Base-by-base conservation (phyloP, 805 yeast genomes). In the Metschnikowia sp. region DNA sequence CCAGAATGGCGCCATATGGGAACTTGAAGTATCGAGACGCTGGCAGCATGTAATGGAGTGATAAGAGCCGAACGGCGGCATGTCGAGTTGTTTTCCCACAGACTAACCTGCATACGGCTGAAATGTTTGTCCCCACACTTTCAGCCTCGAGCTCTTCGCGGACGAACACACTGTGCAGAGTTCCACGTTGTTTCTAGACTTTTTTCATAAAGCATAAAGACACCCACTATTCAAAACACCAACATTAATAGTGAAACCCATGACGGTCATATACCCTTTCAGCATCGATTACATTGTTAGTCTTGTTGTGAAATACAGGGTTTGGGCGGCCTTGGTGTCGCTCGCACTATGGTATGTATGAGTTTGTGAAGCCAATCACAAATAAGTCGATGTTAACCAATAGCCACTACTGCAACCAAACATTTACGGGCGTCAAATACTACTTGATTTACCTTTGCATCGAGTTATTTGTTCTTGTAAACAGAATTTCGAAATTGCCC, bases 261-360 rank as follows among this genome's bases (percentile, higher is more conserved):
- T 36, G 42, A 10, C 44, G 34, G 42, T 52, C 45, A 22, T 31
- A 6, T 38, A 42, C 32, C 41, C 49, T 8, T 26, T 47, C 32
- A 48, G 51, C 22, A 39, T 53, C 26, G 56, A 53, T 39, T 38
- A 30, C 37, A 13, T 53, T 10, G 42, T 48, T 15, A 40, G 13
- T 8, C 32, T 32, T 11, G 22, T 30, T 19, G 35, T 30, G 18
- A 32, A 26, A 19, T 8, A 39, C 30, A 41, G 48, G 11, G 7
- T 13, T n/a, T 19, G 31, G 36, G 32, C 31, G 8, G 32, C 39
- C 19, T 26, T 19, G 19, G 39, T 19, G 8, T 8, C 40, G 10
- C 26, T 52, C 31, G 36, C 45, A 6, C 39, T 49, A n/a, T 34
- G 47, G 55, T 49, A 52, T 18, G 53, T 47, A 15, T 29, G 8